Conservation (phyloP, 768 basidiomycete species). For the Trametes gibbosa region DNA sequence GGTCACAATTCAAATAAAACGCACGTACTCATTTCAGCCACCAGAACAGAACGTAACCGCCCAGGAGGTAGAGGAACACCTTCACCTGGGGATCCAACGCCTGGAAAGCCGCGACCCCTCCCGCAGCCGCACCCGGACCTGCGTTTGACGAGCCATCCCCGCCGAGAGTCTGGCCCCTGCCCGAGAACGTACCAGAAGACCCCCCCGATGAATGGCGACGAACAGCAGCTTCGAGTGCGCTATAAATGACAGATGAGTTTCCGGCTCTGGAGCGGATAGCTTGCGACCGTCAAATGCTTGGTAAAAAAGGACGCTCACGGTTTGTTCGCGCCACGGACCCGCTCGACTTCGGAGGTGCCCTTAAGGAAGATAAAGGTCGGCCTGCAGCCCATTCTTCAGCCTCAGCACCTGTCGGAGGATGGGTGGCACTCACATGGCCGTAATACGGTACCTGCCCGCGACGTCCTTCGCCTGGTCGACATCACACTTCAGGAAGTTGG, state of each 20-base stretch:
- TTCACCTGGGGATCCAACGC: constrained; percentile 68
- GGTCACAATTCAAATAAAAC: background rate
- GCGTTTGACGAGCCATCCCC: constrained; percentile 35
- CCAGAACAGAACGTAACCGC: constrained; percentile 60
- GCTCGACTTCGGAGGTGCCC: constrained; percentile 63
- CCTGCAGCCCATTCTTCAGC: constrained; percentile 39
- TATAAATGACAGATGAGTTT: constrained; percentile 27
- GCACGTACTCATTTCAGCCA: constrained; percentile 26
- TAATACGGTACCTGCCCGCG: constrained; percentile 56
- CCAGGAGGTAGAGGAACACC: constrained; percentile 59
- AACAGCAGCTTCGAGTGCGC: constrained; percentile 60
- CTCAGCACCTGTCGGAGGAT: background rate
- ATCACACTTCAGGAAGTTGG: constrained; percentile 84
- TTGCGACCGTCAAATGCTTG: background rate
- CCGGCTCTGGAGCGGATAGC: background rate
- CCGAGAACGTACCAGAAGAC: constrained; percentile 52
- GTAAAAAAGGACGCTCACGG: constrained; percentile 39
- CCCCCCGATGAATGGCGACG: constrained; percentile 48
- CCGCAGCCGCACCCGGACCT: constrained; percentile 32
- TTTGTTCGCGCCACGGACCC: constrained; percentile 70
- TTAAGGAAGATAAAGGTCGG: constrained; percentile 82
- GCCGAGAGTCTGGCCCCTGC: constrained; percentile 72
- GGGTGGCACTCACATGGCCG: constrained; percentile 60
- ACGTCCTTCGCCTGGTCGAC: constrained; percentile 73
- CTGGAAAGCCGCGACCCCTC: constrained; percentile 37